Conservation (phyloP, 108 stramenopile species). For the Nitzschia palea region DNA sequence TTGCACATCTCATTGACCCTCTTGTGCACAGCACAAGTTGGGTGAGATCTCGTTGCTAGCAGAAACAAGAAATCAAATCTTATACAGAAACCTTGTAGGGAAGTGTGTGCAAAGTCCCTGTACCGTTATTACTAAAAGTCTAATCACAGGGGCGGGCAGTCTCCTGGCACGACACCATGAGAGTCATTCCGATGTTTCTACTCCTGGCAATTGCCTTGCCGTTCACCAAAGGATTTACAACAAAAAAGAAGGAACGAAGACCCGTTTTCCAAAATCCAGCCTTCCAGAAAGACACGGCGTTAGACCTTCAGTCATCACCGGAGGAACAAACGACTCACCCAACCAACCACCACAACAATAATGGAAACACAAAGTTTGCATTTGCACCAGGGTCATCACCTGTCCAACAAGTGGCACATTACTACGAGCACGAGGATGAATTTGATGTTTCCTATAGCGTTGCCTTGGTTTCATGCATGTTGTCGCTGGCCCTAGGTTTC, state of each 20-base stretch:
- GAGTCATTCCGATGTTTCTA: not conserved
- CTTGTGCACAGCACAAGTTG: too few relatives aligned
- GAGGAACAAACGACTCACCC: not conserved
- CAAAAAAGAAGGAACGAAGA: slow-evolving; percentile 9
- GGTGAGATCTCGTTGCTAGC: too few relatives aligned
- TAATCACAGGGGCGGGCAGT: too few relatives aligned
- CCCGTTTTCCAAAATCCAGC: not conserved
- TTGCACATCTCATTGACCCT: too few relatives aligned
- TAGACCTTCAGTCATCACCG: not conserved
- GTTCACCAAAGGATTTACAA: not conserved
- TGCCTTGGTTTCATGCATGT: slow-evolving; percentile 77
- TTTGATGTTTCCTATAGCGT: slow-evolving; percentile 69
- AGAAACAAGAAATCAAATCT: too few relatives aligned
- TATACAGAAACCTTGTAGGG: too few relatives aligned
- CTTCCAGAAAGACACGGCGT: slow-evolving; percentile 1
- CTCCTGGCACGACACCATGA: too few relatives aligned
- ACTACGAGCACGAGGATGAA: slow-evolving; percentile 57
- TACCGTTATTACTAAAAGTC: too few relatives aligned
- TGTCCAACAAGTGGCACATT: not conserved
- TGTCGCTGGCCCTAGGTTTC: slow-evolving; percentile 85
- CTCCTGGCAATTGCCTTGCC: not conserved
- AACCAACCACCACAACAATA: not conserved
- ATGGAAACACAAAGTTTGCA: not conserved
- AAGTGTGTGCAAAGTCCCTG: too few relatives aligned
- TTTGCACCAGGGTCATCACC: not conserved